These are phyloP conservation scores for Allomyces macrogynus DNA, from an alignment of 192 early-diverging fungal genomes.

Conservation along the genomic window DNA sequence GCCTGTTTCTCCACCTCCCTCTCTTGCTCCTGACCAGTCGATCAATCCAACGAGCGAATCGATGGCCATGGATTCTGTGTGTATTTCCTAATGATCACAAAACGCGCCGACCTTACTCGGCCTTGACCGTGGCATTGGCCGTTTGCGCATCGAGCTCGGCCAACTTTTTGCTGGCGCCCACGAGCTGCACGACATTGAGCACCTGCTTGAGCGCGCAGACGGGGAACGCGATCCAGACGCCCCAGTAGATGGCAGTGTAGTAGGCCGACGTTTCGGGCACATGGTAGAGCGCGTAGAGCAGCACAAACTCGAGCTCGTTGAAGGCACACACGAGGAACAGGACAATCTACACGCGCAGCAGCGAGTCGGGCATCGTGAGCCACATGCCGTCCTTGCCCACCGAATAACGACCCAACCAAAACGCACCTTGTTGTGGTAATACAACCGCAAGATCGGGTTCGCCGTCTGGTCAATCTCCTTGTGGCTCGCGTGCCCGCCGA, in stretches of 20 bases:
- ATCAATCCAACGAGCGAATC: too few species aligned
- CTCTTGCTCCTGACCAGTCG: too few species aligned
- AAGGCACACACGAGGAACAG: conserved; percentile 81
- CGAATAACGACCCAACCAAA: too few species aligned
- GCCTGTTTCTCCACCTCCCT: too few species aligned
- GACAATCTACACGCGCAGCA: conserved; percentile 43
- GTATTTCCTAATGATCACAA: too few species aligned
- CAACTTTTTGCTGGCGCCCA: conserved; percentile 58
- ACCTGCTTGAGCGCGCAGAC: conserved; percentile 74
- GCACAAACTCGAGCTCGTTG: conserved; percentile 81
- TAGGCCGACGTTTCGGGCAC: conserved; percentile 4
- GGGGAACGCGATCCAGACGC: conserved; percentile 30
- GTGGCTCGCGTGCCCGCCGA: conserved; percentile 67
- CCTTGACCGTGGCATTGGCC: neutral
- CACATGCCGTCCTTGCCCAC: too few species aligned
- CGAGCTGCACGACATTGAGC: conserved; percentile 84
- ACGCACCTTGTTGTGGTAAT: conserved; percentile 74
- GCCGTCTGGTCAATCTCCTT: conserved; percentile 58
- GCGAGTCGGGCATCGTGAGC: too few species aligned
- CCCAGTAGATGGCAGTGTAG: conserved; percentile 2
- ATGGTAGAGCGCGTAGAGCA: conserved; percentile 52
- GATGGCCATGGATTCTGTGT: too few species aligned
- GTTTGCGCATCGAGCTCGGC: conserved; percentile 42
- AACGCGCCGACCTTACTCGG: neutral
- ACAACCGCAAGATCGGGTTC: conserved; percentile 62